A percentile compares a stretch with the other conserved stretches of the same genome.
phyloP scores from a whole-genome alignment of 345 rosid genomes.

The Noccaea bulbosa region DNA sequence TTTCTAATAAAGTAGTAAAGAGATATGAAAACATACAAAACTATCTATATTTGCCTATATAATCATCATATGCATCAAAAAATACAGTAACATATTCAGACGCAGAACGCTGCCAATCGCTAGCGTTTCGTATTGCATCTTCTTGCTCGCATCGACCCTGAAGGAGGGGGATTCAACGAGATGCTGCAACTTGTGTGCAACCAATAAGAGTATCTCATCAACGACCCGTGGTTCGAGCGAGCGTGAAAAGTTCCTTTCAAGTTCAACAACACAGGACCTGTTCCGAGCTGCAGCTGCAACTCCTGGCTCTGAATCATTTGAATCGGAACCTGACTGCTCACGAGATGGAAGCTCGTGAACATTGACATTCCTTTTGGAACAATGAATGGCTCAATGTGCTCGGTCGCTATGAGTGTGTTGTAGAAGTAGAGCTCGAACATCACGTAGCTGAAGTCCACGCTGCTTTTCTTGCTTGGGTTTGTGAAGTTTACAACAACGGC shows the following conservation, averaged over 20 bases:
- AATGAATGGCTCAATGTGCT: conserved; percentile 71
- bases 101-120: background rate
- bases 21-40: conserved; percentile 14
- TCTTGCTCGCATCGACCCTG: conserved; percentile 62
- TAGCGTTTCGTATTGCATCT: conserved; percentile 72
- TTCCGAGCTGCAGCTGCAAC: conserved; percentile 57
- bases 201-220: conserved; percentile 74
- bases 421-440: conserved; percentile 66
- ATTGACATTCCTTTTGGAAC: conserved; percentile 51
- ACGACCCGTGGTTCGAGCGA: conserved; percentile 62
- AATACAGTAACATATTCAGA: background rate
- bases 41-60: background rate
- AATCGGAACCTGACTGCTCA: conserved; percentile 80
- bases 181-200: conserved; percentile 63
- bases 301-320: conserved; percentile 48
- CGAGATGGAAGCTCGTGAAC: conserved; percentile 59
- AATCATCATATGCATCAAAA: conserved; percentile 8
- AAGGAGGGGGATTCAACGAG: conserved; percentile 67
- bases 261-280: conserved; percentile 55
- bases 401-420: conserved; percentile 60
- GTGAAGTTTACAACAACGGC: conserved; percentile 78
- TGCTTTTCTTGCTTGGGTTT: conserved; percentile 79
- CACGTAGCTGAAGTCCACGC: conserved; percentile 68
- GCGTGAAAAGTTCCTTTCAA: conserved; percentile 73
- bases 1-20: conserved; percentile 8